Evolutionary conservation across 1,139 yeast genomes (phyloP).

Genomic region (Suhomyces chickasaworum): DNA sequence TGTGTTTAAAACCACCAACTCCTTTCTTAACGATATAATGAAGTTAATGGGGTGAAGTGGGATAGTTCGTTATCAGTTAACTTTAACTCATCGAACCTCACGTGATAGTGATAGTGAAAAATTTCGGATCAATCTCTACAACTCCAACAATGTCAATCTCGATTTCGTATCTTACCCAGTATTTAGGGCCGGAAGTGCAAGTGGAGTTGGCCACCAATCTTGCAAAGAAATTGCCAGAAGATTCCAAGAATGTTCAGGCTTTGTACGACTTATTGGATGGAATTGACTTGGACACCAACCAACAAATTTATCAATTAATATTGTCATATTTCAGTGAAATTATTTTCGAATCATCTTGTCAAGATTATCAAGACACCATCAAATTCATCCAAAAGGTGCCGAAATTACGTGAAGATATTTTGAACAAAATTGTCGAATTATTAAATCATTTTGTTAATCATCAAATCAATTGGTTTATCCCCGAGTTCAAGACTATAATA

Average conservation of each 20-base stretch:
- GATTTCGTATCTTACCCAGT: constrained; percentile 31
- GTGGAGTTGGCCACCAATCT: constrained; percentile 28
- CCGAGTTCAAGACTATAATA: constrained; percentile 18
- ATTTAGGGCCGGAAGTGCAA: constrained; percentile 31
- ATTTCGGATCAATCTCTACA: constrained; percentile 4
- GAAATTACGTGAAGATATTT: constrained; percentile 21
- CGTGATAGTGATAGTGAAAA: constrained; percentile 8
- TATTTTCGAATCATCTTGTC: constrained; percentile 12
- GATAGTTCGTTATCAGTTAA: neutral
- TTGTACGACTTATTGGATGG: constrained; percentile 40
- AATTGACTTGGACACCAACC: constrained; percentile 25
- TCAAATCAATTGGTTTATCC: constrained; percentile 25
- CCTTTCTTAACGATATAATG: no score
- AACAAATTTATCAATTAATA: constrained; percentile 26
- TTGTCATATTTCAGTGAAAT: constrained; percentile 16
- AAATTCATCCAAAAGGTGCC: constrained; percentile 24
- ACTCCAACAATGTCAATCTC: constrained; percentile 18
- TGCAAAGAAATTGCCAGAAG: constrained; percentile 20
- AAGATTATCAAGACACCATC: constrained; percentile 19
- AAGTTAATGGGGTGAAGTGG: no score
- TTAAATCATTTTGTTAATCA: constrained; percentile 19
- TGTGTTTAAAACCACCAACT: no score
- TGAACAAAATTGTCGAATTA: constrained; percentile 17
- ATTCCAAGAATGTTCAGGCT: constrained; percentile 25
- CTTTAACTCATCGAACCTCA: no score